Conservation (phyloP, 805 yeast genomes). For the Barnettozyma sp. region DNA sequence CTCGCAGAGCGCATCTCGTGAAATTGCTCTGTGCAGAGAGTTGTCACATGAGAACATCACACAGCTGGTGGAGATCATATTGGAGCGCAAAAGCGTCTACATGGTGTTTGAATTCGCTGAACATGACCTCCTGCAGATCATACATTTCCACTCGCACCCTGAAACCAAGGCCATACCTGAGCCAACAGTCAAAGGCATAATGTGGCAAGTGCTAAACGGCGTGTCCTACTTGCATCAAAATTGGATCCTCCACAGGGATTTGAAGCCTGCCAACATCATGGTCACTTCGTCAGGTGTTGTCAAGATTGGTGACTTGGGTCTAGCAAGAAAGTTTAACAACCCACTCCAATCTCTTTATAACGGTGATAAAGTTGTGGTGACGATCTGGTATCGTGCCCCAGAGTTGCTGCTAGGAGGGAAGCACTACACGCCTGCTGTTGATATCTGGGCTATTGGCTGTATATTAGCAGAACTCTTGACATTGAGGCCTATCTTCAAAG, state of each 20-base stretch:
- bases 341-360: constrained; percentile 81
- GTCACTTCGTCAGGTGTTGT: constrained; percentile 85
- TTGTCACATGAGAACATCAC: constrained; percentile 74
- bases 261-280: constrained; percentile 98
- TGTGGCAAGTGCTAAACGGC: constrained; percentile 92
- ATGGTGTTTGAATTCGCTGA: constrained; percentile 97
- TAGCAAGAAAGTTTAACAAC: constrained; percentile 81
- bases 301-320: constrained; percentile 91
- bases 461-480: constrained; percentile 87
- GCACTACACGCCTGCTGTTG: constrained; percentile 89
- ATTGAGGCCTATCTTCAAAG: constrained; percentile 88
- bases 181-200: constrained; percentile 68
- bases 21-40: constrained; percentile 92
- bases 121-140: constrained; percentile 88
- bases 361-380: constrained; percentile 94
- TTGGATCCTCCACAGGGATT: constrained; percentile 93
- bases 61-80: constrained; percentile 68
- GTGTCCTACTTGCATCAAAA: constrained; percentile 88
- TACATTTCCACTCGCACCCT: constrained; percentile 91
- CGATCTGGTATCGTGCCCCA: constrained; percentile 96
- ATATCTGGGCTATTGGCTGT: constrained; percentile 95
- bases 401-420: constrained; percentile 85
- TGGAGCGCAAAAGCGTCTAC: constrained; percentile 85
- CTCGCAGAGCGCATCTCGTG: constrained; percentile 92
- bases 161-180: constrained; percentile 75